Conservation (phyloP, 805 yeast genomes). For the Lachancea nothofagi region DNA sequence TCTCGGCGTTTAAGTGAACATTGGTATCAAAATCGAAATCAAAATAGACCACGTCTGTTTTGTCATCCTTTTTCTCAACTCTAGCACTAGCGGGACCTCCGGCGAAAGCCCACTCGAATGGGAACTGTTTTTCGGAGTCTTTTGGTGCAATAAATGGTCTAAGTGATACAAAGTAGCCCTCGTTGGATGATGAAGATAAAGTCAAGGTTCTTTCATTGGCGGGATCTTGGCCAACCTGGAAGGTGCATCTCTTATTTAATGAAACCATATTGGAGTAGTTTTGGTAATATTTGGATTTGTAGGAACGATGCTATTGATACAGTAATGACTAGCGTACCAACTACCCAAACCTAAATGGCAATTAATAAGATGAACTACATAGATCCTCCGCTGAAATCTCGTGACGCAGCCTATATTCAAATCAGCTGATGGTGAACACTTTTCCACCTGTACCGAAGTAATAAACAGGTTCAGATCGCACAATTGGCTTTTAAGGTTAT, state of each 20-base stretch:
- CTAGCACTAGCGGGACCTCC: slow-evolving; percentile 42
- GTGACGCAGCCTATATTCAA: too few species aligned
- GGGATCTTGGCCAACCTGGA: slow-evolving; percentile 25
- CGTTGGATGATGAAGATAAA: slow-evolving; percentile 28
- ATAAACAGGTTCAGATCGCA: too few species aligned
- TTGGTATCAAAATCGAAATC: slow-evolving; percentile 30
- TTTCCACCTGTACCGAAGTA: too few species aligned
- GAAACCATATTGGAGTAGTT: slow-evolving; percentile 23
- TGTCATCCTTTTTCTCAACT: slow-evolving; percentile 30
- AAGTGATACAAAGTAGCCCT: slow-evolving; percentile 34
- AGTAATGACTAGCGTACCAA: neutral
- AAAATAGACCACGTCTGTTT: slow-evolving; percentile 23
- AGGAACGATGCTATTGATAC: neutral
- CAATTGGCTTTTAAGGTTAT: too few species aligned
- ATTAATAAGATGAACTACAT: too few species aligned
- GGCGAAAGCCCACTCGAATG: slow-evolving; percentile 55
- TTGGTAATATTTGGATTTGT: neutral
- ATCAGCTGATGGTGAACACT: neutral
- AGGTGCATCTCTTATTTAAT: slow-evolving; percentile 29
- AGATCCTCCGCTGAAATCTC: too few species aligned
- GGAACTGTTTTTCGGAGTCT: slow-evolving; percentile 32
- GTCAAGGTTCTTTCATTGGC: slow-evolving; percentile 31
- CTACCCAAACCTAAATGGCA: too few species aligned
- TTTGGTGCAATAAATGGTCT: slow-evolving; percentile 34
- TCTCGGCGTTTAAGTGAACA: slow-evolving; percentile 22